A percentile compares a stretch with the other conserved stretches of the same genome.
These are phyloP conservation scores for Penicillium sp. DNA, from an alignment of 2,329 filamentous ascomycete species.

Conservation along the genomic window DNA sequence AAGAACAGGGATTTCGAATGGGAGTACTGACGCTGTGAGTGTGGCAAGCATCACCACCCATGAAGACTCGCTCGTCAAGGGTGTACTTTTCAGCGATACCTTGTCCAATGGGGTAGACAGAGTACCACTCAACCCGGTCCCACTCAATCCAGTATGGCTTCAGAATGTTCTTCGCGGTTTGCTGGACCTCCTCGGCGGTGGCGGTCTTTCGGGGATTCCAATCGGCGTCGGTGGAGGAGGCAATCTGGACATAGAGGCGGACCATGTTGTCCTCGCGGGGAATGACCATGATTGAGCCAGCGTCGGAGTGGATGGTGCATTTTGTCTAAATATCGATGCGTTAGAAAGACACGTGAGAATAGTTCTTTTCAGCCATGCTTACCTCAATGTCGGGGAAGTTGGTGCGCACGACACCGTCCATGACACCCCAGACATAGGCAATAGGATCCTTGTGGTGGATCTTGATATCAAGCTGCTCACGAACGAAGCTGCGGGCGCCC, in stretches of 20 bases:
- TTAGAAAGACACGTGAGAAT: neutral
- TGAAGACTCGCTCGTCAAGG: slow-evolving; percentile 63
- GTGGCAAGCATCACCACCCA: slow-evolving; percentile 64
- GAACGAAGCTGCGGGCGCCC: slow-evolving; percentile 59
- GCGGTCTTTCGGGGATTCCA: slow-evolving; percentile 61
- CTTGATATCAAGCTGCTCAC: slow-evolving; percentile 65
- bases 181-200: slow-evolving; percentile 59
- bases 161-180: slow-evolving; percentile 57
- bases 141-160: slow-evolving; percentile 60
- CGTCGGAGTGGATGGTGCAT: slow-evolving; percentile 65
- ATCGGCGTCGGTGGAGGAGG: slow-evolving; percentile 60
- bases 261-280: slow-evolving; percentile 51
- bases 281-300: slow-evolving; percentile 64
- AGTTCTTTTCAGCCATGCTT: slow-evolving; percentile 12
- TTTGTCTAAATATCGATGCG: slow-evolving; percentile 51
- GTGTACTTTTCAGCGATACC: slow-evolving; percentile 65
- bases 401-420: slow-evolving; percentile 64
- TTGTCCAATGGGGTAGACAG: slow-evolving; percentile 64
- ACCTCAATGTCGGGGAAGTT: slow-evolving; percentile 63
- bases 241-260: slow-evolving; percentile 56
- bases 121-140: slow-evolving; percentile 66
- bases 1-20: neutral
- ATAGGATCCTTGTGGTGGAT: slow-evolving; percentile 63
- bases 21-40: slow-evolving; percentile 49
- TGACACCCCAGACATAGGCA: slow-evolving; percentile 64